These are phyloP conservation scores for Beauveria sp. DNA, from an alignment of 2,329 filamentous ascomycete genomes.

Conservation along the genomic window DNA sequence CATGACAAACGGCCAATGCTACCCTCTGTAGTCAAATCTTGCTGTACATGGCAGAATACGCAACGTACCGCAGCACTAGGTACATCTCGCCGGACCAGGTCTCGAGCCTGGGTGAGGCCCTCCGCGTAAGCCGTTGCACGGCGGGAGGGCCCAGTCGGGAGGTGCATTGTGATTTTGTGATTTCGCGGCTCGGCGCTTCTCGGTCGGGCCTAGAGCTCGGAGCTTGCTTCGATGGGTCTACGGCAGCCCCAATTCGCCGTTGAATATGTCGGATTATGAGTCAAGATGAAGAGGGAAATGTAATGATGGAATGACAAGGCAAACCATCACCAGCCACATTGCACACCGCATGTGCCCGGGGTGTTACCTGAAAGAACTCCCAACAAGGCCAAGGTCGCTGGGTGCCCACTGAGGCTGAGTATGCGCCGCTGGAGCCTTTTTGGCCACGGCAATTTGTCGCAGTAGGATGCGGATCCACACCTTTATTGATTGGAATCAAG, in stretches of 20 bases:
- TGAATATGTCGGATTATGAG: not conserved
- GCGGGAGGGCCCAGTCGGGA: not conserved
- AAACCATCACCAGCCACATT: not conserved
- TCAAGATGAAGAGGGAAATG: not conserved
- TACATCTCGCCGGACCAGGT: not conserved
- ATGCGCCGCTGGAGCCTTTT: not conserved
- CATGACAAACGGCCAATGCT: not conserved
- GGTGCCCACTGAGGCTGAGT: not conserved
- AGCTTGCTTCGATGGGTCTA: not conserved
- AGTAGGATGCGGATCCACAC: no score
- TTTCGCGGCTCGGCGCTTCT: not conserved
- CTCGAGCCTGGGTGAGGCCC: not conserved
- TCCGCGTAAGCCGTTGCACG: constrained; percentile 4
- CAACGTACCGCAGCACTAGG: not conserved
- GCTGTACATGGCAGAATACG: not conserved
- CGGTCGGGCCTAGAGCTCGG: not conserved
- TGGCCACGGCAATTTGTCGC: no score
- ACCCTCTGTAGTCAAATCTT: not conserved
- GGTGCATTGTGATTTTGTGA: not conserved
- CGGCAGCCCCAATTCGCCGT: not conserved
- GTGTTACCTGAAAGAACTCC: not conserved
- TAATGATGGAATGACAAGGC: not conserved
- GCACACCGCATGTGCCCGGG: not conserved
- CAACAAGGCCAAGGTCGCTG: not conserved
- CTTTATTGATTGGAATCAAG: no score